Base-by-base conservation (phyloP, 164 flowering plant genomes). In the Magnolia sinica region DNA sequence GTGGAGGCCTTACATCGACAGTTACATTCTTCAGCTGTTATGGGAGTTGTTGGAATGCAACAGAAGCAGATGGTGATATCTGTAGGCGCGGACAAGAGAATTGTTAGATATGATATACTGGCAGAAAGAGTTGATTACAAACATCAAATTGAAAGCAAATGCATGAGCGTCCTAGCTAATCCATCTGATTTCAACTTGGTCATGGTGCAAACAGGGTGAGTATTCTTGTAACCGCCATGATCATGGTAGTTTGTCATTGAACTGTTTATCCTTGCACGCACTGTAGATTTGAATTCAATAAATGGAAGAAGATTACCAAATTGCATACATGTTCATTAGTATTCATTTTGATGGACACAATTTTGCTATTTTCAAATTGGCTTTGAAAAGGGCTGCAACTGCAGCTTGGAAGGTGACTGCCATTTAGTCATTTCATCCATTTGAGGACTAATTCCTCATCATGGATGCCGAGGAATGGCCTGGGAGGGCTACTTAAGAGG, bases 191-290 rank as follows among this genome's bases (percentile, higher is more conserved):
- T 91, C 84, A 92, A 95, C 78, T 87, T 95, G 51, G 92, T 88
- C 81, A 92, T 93, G 98, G 96, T 95, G 79, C 99, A 93, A 76
- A 86, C 98, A 49, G 97, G 92, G 98, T 95, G 66, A 78, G 83
- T 22, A 24, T 7, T 19, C 58, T 68, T 68, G 45, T 59, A 7
- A 37, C 45, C 45, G 45, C 7, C 45, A 37, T 37, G 45, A 37
- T 37, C 45, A 37, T 37, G 45, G 7, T 4, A 37, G 45, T 37
- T 37, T 37, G 45, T 37, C 45, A 37, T 37, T 37, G 45, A 37
- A 83, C 92, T 91, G 74, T 97, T 94, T 58, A 72, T 94, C 19
- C 79, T 89, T 50, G 45, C 45, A 37, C 3, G 45, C 45, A 37
- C 45, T 37, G 45, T 37, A 37, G 45, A 37, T 37, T 37, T 37